A percentile compares a stretch with the other conserved stretches of the same genome.
Evolutionary conservation across 345 rosid genomes (phyloP).

Genomic region (Lepidium africanum): DNA sequence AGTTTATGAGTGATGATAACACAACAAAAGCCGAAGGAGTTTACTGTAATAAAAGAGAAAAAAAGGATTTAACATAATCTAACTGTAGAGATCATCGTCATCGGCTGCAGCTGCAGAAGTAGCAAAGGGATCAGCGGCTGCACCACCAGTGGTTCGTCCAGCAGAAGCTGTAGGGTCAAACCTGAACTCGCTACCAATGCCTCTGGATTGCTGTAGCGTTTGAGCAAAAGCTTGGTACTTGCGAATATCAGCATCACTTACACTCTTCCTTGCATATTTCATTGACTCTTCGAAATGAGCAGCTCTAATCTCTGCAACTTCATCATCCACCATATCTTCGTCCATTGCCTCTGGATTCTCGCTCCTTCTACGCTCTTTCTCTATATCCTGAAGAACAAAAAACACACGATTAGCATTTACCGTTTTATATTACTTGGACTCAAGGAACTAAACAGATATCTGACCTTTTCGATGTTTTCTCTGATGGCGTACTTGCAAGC

Average conservation of each 20-base stretch:
- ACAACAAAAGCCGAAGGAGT: background rate
- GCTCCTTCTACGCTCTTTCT: slow-evolving; percentile 71
- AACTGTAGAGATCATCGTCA: slow-evolving; percentile 88
- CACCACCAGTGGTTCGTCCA: slow-evolving; percentile 38
- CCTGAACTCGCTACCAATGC: slow-evolving; percentile 77
- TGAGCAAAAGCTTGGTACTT: slow-evolving; percentile 96
- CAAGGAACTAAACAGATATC: background rate
- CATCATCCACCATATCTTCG: slow-evolving; percentile 76
- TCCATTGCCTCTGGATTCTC: slow-evolving; percentile 96
- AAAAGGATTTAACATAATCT: slow-evolving; percentile 24
- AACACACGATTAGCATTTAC: background rate
- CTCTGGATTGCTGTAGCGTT: slow-evolving; percentile 90
- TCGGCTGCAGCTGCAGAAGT: slow-evolving; percentile 56
- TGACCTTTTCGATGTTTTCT: slow-evolving; percentile 88
- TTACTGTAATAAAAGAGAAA: background rate
- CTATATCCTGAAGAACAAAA: slow-evolving; percentile 55
- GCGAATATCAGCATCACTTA: slow-evolving; percentile 87
- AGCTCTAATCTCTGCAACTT: slow-evolving; percentile 75
- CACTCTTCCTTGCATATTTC: slow-evolving; percentile 90
- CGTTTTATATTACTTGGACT: background rate
- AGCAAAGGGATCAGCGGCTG: slow-evolving; percentile 62
- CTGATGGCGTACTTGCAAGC: slow-evolving; percentile 91
- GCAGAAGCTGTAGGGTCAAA: slow-evolving; percentile 43
- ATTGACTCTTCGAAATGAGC: slow-evolving; percentile 91
- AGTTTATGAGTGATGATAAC: background rate